Base-by-base conservation (phyloP, 805 yeast species). In the Saturnispora zaruensis region DNA sequence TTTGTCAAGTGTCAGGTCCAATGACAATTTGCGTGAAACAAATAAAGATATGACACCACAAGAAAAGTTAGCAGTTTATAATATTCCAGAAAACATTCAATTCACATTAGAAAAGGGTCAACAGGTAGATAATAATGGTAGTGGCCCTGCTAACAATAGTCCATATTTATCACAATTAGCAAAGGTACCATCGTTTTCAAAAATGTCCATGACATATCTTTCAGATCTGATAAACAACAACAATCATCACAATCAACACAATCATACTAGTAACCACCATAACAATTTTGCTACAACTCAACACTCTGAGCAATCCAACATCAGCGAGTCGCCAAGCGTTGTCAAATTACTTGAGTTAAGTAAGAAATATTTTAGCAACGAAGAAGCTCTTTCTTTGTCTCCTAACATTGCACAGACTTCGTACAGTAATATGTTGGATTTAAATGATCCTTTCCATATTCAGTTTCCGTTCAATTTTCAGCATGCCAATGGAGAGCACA, bases 371-470 rank as follows among this genome's bases (percentile, higher is more conserved):
- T 16, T 33, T 6, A 28, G 26, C 14, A 24, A 30, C 20, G 44
- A 47, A 11, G 46, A 47, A 9, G 25, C 37, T 13, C 24, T 42
- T n/a, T 28, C 24, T 4, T 37, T 45, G n/a, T 45, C 43, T 6
- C 48, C 48, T 1, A 41, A 42, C 3, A 9, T 45, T 7, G 21
- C 38, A 18, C 42, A 21, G 13, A 30, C 18, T n/a, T 41, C 48
- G 2, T 45, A 45, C 21, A 45, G 26, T n/a, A 45, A 45, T 25
- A 36, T 45, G 40, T 68, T 73, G 55, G 63, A 63, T 50, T 57
- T 73, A 36, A 66, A 64, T 44, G 81, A 76, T 58, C 81, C 81
- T 6, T 76, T 76, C 53, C 75, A 76, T 71, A 65, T 75, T 43
- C 73, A 75, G 16, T 73, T 74, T 54, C 78, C 79, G 3, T 74